A percentile compares a stretch with the other conserved stretches of the same genome.
These are phyloP conservation scores for Astrocystis sublimbata DNA, from an alignment of 495 filamentous ascomycete genomes.

Conservation along the genomic window DNA sequence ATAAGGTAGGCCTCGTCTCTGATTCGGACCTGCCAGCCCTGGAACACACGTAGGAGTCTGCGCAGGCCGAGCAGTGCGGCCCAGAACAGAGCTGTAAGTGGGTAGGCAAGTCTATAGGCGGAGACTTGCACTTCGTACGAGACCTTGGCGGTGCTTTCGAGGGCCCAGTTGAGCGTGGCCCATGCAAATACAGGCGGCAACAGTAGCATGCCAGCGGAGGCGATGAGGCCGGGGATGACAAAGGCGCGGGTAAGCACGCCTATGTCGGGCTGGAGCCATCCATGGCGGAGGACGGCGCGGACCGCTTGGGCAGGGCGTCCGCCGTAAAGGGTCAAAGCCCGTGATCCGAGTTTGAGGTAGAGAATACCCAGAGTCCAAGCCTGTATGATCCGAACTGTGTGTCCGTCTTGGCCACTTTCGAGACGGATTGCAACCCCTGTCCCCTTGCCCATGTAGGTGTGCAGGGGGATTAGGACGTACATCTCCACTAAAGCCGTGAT, in stretches of 20 bases:
- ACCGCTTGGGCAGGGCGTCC: slow-evolving; percentile 74
- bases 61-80: slow-evolving; percentile 34
- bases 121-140: slow-evolving; percentile 49
- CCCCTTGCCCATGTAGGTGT: slow-evolving; percentile 67
- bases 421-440: slow-evolving; percentile 39
- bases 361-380: slow-evolving; percentile 92
- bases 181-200: slow-evolving; percentile 51
- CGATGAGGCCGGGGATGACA: slow-evolving; percentile 66
- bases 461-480: slow-evolving; percentile 83
- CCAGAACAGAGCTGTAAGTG: slow-evolving; percentile 53
- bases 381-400: slow-evolving; percentile 86
- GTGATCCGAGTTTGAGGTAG: slow-evolving; percentile 83
- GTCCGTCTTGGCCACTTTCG: slow-evolving; percentile 33
- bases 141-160: slow-evolving; percentile 34
- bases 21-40: slow-evolving; percentile 78
- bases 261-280: slow-evolving; percentile 80
- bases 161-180: slow-evolving; percentile 30
- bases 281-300: slow-evolving; percentile 70
- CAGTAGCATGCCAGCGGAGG: slow-evolving; percentile 59
- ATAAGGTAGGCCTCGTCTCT: slow-evolving; percentile 95
- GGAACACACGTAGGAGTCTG: slow-evolving; percentile 62
- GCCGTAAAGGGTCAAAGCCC: slow-evolving; percentile 62
- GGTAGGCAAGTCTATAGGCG: slow-evolving; percentile 75
- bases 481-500: slow-evolving; percentile 82
- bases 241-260: slow-evolving; percentile 78